phyloP scores from a whole-genome alignment of 257 asterid species.

The Solanum lycopersicoides region DNA sequence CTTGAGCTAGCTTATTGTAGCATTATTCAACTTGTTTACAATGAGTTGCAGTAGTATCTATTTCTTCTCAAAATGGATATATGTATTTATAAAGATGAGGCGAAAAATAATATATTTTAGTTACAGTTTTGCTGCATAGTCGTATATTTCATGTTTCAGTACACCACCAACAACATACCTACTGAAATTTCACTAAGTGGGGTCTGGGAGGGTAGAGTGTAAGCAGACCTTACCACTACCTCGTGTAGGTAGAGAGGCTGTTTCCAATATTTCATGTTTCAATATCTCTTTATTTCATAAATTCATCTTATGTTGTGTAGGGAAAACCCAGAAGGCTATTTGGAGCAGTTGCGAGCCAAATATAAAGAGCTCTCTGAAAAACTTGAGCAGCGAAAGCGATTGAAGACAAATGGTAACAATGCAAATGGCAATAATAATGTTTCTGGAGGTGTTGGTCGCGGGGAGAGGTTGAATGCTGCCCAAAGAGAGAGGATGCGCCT shows the following conservation, averaged over 20 bases:
- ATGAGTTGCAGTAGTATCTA: background rate
- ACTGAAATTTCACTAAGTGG: background rate
- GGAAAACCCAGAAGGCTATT: constrained; percentile 79
- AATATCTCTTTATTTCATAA: background rate
- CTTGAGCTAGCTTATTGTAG: constrained; percentile 2
- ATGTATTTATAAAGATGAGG: background rate
- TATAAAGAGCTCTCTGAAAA: constrained; percentile 73
- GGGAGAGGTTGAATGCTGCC: constrained; percentile 79
- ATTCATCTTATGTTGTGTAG: constrained; percentile 19
- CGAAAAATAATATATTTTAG: background rate
- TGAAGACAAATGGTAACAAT: constrained; percentile 66
- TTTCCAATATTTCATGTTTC: background rate
- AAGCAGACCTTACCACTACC: background rate
- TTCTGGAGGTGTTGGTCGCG: constrained; percentile 95
- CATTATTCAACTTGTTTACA: background rate
- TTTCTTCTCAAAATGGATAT: background rate
- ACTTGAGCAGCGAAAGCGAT: constrained; percentile 74
- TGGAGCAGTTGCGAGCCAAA: constrained; percentile 82
- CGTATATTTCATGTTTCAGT: background rate
- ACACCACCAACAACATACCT: background rate
- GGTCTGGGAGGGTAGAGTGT: background rate
- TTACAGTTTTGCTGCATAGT: background rate
- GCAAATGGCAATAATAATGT: constrained; percentile 65
- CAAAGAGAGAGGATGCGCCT: constrained; percentile 99
- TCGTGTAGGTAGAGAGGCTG: background rate